Base-by-base conservation (phyloP, 208 protist species). In the Herpetomonas samuelpessoai region DNA sequence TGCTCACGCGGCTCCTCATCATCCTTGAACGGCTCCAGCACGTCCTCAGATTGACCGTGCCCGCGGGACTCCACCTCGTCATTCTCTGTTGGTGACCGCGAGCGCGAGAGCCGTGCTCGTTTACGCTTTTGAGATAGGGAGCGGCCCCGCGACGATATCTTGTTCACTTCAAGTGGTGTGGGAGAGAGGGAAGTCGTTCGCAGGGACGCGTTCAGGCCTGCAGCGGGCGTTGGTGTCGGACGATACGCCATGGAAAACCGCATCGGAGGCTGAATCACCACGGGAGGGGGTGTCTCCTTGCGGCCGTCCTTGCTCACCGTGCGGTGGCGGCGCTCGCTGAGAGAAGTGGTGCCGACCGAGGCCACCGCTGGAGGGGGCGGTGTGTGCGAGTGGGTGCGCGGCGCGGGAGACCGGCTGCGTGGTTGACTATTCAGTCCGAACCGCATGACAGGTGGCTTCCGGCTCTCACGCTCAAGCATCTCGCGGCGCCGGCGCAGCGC, bases 401-500 rank as follows among this genome's bases (percentile, higher is more conserved):
- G 65, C 16, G 60, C 24, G 14, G 41, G 59, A 39, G 35, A 61
- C n/a, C 29, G 46, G 35, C 53, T 60, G 38, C 26, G 4, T 26
- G 7, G 25, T 12, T 21, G 44, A 25, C 52, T 69, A 50, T 16
- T 44, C 0, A 62, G 62, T 44, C 87, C 81, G 64, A 91, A 91
- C 29, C 74, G 81, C 83, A 91, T 91, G 3, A 57, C 75, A 1
- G 77, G 73, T 9, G 68, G 81, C 48, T 77, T 74, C 3, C 45
- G 57, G 25, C 60, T 66, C 45, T 83, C 83, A 1, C 68, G 56
- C 51, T 81, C 69, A 14, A 85, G 55, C 57, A 89, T 63, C 58
- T 88, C 68, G 1, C 67, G 77, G 1, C 81, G 72, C 10, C 72
- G 74, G 22, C 79, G 78, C 30, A 93, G 74, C n/a, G 64, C 71